Conservation (phyloP, 805 yeast species). For the Candida ovalis region DNA sequence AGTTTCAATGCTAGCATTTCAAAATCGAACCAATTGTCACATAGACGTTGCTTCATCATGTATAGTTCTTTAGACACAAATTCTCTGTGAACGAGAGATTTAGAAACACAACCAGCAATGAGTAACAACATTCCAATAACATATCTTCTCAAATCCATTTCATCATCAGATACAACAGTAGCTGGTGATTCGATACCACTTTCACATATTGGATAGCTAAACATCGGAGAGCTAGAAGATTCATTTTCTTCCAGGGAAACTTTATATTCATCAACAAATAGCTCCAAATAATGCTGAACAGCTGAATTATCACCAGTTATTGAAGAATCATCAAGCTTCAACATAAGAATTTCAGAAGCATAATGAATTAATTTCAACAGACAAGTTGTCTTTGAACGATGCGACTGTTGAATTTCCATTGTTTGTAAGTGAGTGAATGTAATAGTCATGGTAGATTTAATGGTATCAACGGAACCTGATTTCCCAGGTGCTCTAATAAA, state of each 20-base stretch:
- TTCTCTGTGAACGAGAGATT: slow-evolving; percentile 20
- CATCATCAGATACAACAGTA: slow-evolving; percentile 6
- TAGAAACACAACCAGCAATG: slow-evolving; percentile 26
- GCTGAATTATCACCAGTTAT: slow-evolving; percentile 19
- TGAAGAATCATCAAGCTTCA: slow-evolving; percentile 20
- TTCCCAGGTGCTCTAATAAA: slow-evolving; percentile 20
- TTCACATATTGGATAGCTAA: not conserved
- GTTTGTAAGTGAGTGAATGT: slow-evolving; percentile 31
- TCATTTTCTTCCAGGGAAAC: not conserved
- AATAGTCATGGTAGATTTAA: slow-evolving; percentile 24
- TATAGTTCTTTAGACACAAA: slow-evolving; percentile 27
- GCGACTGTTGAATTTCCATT: slow-evolving; percentile 22
- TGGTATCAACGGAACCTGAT: slow-evolving; percentile 2
- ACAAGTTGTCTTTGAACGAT: not conserved
- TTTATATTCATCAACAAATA: slow-evolving; percentile 17
- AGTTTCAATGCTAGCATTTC: slow-evolving; percentile 16
- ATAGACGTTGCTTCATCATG: not conserved
- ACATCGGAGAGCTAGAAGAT: not conserved
- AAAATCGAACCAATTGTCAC: not conserved
- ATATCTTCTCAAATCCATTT: not conserved
- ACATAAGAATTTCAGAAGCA: slow-evolving; percentile 24
- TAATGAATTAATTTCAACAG: slow-evolving; percentile 25
- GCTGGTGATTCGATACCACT: slow-evolving; percentile 4
- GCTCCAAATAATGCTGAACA: slow-evolving; percentile 26
- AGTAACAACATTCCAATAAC: slow-evolving; percentile 24